phyloP scores from a whole-genome alignment of 805 yeast species.

The Metschnikowia kofuensis region DNA sequence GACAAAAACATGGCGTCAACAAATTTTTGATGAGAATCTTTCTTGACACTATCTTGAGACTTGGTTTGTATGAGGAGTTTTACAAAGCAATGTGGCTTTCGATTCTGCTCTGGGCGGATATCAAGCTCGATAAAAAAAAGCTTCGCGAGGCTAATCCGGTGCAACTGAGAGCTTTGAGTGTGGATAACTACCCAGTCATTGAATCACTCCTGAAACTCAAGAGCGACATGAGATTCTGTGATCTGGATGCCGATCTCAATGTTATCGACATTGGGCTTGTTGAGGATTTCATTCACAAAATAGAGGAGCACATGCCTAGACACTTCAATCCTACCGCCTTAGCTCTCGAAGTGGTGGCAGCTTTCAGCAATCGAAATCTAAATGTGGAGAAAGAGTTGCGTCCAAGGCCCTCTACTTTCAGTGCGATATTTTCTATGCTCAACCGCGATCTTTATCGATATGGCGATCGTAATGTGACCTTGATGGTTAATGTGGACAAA shows the following conservation, averaged over 20 bases:
- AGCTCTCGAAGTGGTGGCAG: conserved; percentile 28
- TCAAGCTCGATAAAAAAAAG: conserved; percentile 6
- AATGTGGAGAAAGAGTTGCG: conserved; percentile 12
- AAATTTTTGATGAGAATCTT: conserved; percentile 29
- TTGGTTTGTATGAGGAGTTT: conserved; percentile 32
- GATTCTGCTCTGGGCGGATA: conserved; percentile 34
- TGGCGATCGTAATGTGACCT: conserved; percentile 28
- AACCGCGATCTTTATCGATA: conserved; percentile 27
- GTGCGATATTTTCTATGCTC: conserved; percentile 29
- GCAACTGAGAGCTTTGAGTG: conserved; percentile 2
- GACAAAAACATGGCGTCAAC: conserved; percentile 23
- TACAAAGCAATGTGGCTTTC: conserved; percentile 31
- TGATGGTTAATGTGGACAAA: conserved; percentile 12
- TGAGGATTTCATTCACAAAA: conserved; percentile 33
- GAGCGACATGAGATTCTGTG: neutral
- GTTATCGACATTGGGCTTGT: conserved; percentile 30
- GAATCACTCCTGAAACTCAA: neutral
- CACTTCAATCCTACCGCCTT: conserved; percentile 19
- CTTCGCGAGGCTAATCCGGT: neutral
- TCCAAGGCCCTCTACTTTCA: conserved; percentile 28
- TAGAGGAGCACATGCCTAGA: conserved; percentile 24
- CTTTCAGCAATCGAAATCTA: conserved; percentile 19
- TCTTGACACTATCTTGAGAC: conserved; percentile 28
- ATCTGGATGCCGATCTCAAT: conserved; percentile 3
- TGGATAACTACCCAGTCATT: conserved; percentile 3